phyloP scores from a whole-genome alignment of 768 basidiomycete species.

The Lactarius psammicola region DNA sequence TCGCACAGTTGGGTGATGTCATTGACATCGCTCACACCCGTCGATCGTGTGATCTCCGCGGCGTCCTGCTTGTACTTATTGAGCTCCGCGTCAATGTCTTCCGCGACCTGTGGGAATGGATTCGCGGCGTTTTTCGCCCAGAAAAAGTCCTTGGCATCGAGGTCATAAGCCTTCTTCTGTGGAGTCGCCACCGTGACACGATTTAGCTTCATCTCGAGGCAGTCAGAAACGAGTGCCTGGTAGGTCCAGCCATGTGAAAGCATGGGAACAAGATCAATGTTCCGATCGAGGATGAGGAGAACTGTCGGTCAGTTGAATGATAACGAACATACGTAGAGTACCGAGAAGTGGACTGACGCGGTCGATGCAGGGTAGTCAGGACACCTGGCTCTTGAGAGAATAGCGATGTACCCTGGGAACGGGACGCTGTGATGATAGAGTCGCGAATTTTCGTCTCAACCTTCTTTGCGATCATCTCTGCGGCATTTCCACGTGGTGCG shows the following conservation, averaged over 20 bases:
- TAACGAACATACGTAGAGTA: background rate
- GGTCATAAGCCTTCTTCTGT: conserved; percentile 85
- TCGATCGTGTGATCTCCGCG: conserved; percentile 93
- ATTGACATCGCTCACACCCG: conserved; percentile 93
- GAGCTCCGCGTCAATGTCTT: conserved; percentile 91
- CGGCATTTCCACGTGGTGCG: conserved; percentile 92
- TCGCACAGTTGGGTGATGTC: conserved; percentile 93
- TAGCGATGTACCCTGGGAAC: conserved; percentile 58
- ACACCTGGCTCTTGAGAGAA: conserved; percentile 82
- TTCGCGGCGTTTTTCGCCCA: conserved; percentile 96
- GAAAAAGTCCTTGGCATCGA: conserved; percentile 98
- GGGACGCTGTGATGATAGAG: conserved; percentile 66
- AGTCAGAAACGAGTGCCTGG: conserved; percentile 96
- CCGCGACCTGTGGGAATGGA: conserved; percentile 97
- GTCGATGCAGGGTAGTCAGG: conserved; percentile 82
- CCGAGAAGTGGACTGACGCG: conserved; percentile 52
- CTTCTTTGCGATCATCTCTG: conserved; percentile 98
- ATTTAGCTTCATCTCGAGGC: conserved; percentile 95
- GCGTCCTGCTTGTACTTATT: conserved; percentile 95
- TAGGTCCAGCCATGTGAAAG: conserved; percentile 98
- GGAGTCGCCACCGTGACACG: conserved; percentile 80
- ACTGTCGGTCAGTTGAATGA: conserved; percentile 48
- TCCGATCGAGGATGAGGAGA: conserved; percentile 89
- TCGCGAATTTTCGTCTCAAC: conserved; percentile 91
- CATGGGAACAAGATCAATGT: conserved; percentile 91